A percentile compares a stretch with the other conserved stretches of the same genome.
Evolutionary conservation across 148 eudicot species (phyloP).

Genomic region (Rhododendron griersonianum): DNA sequence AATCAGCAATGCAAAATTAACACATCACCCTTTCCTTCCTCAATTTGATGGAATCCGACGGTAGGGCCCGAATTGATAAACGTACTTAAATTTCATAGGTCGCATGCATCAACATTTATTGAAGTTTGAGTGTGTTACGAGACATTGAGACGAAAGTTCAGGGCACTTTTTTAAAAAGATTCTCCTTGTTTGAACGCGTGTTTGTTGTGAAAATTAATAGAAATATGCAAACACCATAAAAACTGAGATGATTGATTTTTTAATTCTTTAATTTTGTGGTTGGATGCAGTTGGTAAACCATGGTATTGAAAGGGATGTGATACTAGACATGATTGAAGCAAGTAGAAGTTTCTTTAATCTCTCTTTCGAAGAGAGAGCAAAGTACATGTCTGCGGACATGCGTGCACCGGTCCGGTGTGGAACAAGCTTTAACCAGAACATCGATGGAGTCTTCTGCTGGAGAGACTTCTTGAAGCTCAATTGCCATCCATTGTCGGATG

Average conservation of each 20-base stretch:
- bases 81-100: no score
- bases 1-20: no score
- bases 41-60: no score
- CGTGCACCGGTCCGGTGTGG: constrained; percentile 66
- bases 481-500: constrained; percentile 50
- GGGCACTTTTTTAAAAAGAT: no score
- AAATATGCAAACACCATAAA: not conserved
- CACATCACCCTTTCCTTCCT: no score
- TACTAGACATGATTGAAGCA: constrained; percentile 47
- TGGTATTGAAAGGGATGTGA: constrained; percentile 38
- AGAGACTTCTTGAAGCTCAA: constrained; percentile 81
- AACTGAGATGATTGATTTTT: no score
- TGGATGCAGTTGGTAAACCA: constrained; percentile 70
- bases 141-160: no score
- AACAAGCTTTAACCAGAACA: constrained; percentile 84
- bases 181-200: no score
- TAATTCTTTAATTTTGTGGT: not conserved
- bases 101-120: no score
- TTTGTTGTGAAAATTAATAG: not conserved
- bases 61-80: no score
- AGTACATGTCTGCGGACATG: constrained; percentile 60
- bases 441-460: constrained; percentile 73
- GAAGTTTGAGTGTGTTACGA: no score
- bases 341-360: constrained; percentile 64
- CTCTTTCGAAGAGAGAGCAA: constrained; percentile 48